Evolutionary conservation across 441 rosid genomes (phyloP).

Genomic region (Erodium moschatum): DNA sequence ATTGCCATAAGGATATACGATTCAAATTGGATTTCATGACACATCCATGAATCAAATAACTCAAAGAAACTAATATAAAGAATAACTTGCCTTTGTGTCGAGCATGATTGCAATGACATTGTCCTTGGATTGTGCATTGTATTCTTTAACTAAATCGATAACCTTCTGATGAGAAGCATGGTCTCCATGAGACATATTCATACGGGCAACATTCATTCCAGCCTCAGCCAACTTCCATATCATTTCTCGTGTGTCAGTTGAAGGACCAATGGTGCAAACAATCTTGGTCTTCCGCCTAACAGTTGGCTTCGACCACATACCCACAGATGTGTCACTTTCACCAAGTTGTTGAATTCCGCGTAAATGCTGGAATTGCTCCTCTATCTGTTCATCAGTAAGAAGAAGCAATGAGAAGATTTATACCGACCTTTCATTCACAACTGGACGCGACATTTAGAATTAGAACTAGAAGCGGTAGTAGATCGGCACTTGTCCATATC

Average conservation of each 20-base stretch:
- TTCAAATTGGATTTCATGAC: background rate
- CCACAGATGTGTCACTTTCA: slow-evolving; percentile 42
- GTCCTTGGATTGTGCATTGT: slow-evolving; percentile 80
- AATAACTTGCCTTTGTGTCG: slow-evolving; percentile 69
- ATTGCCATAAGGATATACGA: background rate
- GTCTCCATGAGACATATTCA: slow-evolving; percentile 99
- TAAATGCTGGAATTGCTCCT: slow-evolving; percentile 40
- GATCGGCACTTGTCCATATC: no score
- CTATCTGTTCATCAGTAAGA: slow-evolving; percentile 33
- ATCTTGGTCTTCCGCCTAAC: slow-evolving; percentile 88
- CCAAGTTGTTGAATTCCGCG: slow-evolving; percentile 42
- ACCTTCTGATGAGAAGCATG: slow-evolving; percentile 91
- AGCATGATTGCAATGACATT: slow-evolving; percentile 92
- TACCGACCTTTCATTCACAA: background rate
- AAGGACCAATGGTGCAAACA: slow-evolving; percentile 42
- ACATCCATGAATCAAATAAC: background rate
- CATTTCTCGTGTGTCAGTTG: slow-evolving; percentile 73
- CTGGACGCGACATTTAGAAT: background rate
- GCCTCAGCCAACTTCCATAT: slow-evolving; percentile 82
- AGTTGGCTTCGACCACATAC: slow-evolving; percentile 70
- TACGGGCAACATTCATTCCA: slow-evolving; percentile 92
- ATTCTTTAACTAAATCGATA: slow-evolving; percentile 88
- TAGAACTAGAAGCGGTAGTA: background rate
- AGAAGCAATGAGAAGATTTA: background rate
- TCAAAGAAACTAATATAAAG: slow-evolving; percentile 12